Evolutionary conservation across 2,329 filamentous ascomycete genomes (phyloP), one percentile per base, ranked within the genome.

Genomic region (Aureobasidium sp.): DNA sequence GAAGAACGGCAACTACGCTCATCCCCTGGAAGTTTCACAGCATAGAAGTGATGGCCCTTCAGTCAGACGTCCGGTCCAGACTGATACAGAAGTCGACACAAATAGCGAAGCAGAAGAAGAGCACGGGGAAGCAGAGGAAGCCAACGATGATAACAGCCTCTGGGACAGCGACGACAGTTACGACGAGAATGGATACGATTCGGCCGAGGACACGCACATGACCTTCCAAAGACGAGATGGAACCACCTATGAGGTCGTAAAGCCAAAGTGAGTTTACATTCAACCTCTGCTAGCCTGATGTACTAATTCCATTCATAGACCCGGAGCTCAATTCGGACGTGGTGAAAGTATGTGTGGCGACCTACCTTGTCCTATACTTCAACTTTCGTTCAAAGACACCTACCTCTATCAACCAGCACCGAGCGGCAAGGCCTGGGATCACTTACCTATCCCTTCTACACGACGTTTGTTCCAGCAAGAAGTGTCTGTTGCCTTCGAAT

Each of bases 381-480:
- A 71, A 63, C 63, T 70, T 39, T 76, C 76, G 0, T 76, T 76
- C 53, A 68, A 72, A 30, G 77, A 77, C 61, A 68, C 79, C 5
- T 77, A 75, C 65, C 72, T 80, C 30, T 65, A 77, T 9, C 77
- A 79, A 65, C 73, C 72, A 21, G 65, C 67, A 30, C 57, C 41
- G 2, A 36, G 32, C 41, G 25, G 25, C 25, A 37, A 21, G 3
- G 53, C 55, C 30, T 49, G 32, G 29, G 57, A 58, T 9, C 62
- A 64, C 49, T 41, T 60, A 29, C 64, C 64, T 11, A 32, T 65
- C 8, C 49, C 63, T 3, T 49, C 72, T 21, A 61, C 77, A n/a
- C 70, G 72, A 2, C 53, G 59, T 42, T 34, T 58, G 14, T 71
- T 78, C 61, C 72, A 69, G 11, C 70, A 74, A 45, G 73, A 75